Evolutionary conservation across 1,284 basidiomycete genomes (phyloP).

Genomic region (Pholiota adiposa): DNA sequence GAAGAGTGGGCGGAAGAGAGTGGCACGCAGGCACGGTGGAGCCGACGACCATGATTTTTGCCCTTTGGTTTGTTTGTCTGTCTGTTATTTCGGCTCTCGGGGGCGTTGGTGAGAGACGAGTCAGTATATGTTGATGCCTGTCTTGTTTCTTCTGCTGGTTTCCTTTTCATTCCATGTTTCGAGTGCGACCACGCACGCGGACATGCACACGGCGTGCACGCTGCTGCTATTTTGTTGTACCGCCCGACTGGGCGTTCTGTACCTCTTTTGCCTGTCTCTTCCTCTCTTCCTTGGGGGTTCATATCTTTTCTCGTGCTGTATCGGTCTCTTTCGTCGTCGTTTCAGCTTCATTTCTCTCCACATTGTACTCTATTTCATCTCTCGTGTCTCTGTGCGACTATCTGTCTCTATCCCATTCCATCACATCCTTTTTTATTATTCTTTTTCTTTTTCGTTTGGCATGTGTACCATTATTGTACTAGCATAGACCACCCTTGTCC

Average conservation of each 20-base stretch:
- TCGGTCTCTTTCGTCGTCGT: not conserved
- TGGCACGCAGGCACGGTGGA: not conserved
- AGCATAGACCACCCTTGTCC: not conserved
- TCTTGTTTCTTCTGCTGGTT: conserved; percentile 1
- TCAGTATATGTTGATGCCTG: not conserved
- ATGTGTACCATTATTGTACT: conserved; percentile 2
- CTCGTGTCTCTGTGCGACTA: not conserved
- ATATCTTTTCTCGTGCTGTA: conserved; percentile 5
- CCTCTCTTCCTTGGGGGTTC: not conserved
- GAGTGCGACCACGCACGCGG: not conserved
- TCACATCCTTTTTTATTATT: conserved; percentile 3
- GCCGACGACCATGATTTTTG: not conserved
- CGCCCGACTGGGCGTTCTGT: not conserved
- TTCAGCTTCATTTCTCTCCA: not conserved
- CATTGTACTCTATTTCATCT: conserved; percentile 3
- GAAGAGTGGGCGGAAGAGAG: not conserved
- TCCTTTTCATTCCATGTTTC: conserved; percentile 7
- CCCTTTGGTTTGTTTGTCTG: not conserved
- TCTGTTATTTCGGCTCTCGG: not conserved
- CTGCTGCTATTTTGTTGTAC: not conserved
- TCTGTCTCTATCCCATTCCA: not conserved
- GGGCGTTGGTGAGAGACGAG: not conserved
- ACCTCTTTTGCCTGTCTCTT: not conserved
- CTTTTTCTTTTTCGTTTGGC: not conserved
- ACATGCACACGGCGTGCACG: not conserved